These are phyloP conservation scores for Leersia perrieri DNA, from an alignment of 176 grass and related monocot genomes.

Conservation along the genomic window DNA sequence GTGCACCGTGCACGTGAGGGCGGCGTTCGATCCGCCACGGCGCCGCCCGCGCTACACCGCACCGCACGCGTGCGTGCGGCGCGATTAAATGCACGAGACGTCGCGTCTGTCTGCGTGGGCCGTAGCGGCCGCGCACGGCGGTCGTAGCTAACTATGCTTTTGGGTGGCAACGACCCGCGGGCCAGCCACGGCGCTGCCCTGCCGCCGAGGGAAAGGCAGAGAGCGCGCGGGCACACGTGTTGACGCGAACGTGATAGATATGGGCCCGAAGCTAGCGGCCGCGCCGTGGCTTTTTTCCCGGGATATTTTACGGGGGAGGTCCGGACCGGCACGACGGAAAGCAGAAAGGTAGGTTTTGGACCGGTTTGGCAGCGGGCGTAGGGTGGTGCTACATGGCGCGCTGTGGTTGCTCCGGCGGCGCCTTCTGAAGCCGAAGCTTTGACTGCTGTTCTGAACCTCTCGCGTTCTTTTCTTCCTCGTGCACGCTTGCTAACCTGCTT, in stretches of 20 bases:
- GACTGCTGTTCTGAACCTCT: neutral
- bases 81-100: neutral
- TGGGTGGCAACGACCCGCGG: constrained; percentile 28
- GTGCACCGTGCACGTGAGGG: constrained; percentile 13
- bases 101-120: neutral
- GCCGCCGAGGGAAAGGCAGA: constrained; percentile 36
- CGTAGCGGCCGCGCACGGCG: neutral
- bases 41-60: neutral
- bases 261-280: neutral
- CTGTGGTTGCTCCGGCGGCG: constrained; percentile 36
- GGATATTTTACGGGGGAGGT: constrained; percentile 18
- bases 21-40: constrained; percentile 3
- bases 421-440: neutral
- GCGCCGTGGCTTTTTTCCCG: constrained; percentile 19
- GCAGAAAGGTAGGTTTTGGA: constrained; percentile 24
- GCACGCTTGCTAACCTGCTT: too few species aligned
- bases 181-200: constrained; percentile 37
- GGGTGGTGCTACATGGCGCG: constrained; percentile 12
- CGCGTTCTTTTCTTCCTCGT: neutral
- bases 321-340: constrained; percentile 16
- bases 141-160: constrained; percentile 3
- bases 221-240: constrained; percentile 22
- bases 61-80: neutral
- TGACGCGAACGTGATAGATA: too few species aligned
- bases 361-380: constrained; percentile 1